Percentiles rank a stretch among this genome's conserved stretches.
These are phyloP conservation scores for Agmasoma carcini DNA, from an alignment of 371 early-diverging fungal species.

Conservation along the genomic window DNA sequence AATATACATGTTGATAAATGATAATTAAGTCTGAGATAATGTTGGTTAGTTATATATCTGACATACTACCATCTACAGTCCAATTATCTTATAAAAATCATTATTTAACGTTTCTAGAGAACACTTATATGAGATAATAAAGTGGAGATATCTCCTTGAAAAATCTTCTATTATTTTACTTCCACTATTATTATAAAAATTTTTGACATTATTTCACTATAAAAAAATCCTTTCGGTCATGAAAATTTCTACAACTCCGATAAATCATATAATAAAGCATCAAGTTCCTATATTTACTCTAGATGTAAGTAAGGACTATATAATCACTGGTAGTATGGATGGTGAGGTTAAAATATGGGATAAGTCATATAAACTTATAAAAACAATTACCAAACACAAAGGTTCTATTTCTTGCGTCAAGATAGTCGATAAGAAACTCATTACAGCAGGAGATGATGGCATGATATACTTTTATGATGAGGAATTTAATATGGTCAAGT, in stretches of 20 bases:
- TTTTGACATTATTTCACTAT: too few species aligned
- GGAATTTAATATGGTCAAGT: conserved; percentile 10
- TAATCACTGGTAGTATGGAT: conserved; percentile 11
- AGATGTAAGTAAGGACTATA: conserved; percentile 19
- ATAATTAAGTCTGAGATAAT: too few species aligned
- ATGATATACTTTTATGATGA: conserved; percentile 32
- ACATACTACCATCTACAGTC: too few species aligned
- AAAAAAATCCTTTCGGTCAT: conserved; percentile 25
- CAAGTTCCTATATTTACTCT: conserved; percentile 34
- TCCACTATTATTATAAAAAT: too few species aligned
- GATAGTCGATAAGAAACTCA: conserved; percentile 30
- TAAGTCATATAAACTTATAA: background rate
- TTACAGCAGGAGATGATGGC: conserved; percentile 51
- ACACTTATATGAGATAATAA: too few species aligned
- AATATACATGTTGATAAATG: too few species aligned
- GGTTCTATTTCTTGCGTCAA: conserved; percentile 48
- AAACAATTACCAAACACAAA: conserved; percentile 37
- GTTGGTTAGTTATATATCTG: too few species aligned
- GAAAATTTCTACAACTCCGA: conserved; percentile 20
- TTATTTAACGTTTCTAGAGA: too few species aligned
- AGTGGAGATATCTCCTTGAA: too few species aligned
- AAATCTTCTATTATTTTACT: too few species aligned
- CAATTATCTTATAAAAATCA: too few species aligned
- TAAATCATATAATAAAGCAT: conserved; percentile 27
- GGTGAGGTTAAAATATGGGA: conserved; percentile 44